Evolutionary conservation across 2,329 filamentous ascomycete species (phyloP), one percentile per base, ranked within the genome.

Genomic region (Spiromastix sp.): DNA sequence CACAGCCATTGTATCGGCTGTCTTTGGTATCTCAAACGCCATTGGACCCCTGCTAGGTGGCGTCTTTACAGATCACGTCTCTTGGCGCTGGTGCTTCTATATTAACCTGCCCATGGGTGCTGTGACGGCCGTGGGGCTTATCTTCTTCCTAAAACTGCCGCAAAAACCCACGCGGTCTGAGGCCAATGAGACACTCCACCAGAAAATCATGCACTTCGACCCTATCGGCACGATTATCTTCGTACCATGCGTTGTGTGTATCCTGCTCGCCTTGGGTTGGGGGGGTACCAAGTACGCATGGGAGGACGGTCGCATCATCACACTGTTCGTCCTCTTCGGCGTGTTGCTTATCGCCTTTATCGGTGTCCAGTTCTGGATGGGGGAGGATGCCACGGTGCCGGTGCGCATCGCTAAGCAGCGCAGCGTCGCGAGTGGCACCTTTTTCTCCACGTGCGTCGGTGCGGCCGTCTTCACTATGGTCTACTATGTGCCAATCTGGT

Each of bases 301-400:
- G 68, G 50, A 46, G 17, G 59, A 58, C 40, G 53, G 51, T 13
- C 60, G 56, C 7, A 59, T 71, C 36, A 64, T 71, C 32, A 60
- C 60, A 0, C 53, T 72, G 11, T 62, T 74, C 18, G 58, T 68
- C 1, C 55, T 72, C 3, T 69, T 68, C 39, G 61, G 64, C 11
- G 60, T 72, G 5, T 53, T 71, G 9, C 57, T 61, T 2, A 58
- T 64, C 4, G 55, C 60, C 2, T 63, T 67, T 38, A 34, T 56
- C 13, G 41, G 36, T 0, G 44, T 63, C 37, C 57, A 67, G 39
- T 71, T 34, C 60, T 67, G 60, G 50, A 58, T 66, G 42, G 59
- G 63, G 11, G 68, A 72, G 17, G 57, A 59, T 30, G 70, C 64
- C 2, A 68, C 66, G 4, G 49, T 74, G 8, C 70, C 69, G 10